These are phyloP conservation scores for Verticillium longisporum DNA, from an alignment of 2,329 filamentous ascomycete species.

Conservation along the genomic window DNA sequence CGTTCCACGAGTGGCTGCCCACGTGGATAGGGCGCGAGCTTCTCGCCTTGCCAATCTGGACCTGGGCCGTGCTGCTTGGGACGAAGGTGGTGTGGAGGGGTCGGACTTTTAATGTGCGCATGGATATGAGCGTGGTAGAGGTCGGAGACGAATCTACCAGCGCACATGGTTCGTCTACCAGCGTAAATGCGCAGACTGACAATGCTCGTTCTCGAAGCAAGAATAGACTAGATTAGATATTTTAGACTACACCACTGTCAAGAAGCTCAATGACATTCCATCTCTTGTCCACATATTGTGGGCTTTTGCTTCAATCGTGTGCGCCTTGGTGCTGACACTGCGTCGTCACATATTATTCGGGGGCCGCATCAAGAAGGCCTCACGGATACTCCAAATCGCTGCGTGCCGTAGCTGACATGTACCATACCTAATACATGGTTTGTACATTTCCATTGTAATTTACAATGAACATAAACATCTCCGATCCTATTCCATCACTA, in stretches of 20 bases:
- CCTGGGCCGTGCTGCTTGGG: slow-evolving; percentile 82
- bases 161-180: neutral
- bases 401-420: no score
- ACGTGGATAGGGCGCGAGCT: slow-evolving; percentile 83
- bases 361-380: no score
- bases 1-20: slow-evolving; percentile 63
- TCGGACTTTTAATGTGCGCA: slow-evolving; percentile 67
- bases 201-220: slow-evolving; percentile 1
- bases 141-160: slow-evolving; percentile 14
- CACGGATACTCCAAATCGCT: no score
- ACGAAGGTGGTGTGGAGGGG: slow-evolving; percentile 84
- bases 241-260: neutral
- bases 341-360: no score
- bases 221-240: neutral
- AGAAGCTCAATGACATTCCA: no score
- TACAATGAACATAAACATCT: neutral
- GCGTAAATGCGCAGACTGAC: neutral
- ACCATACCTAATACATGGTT: no score
- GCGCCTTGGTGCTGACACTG: no score
- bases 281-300: no score
- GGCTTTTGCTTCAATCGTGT: no score
- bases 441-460: neutral
- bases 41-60: slow-evolving; percentile 83
- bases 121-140: slow-evolving; percentile 72
- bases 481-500: neutral